Percentiles rank a stretch among this genome's conserved stretches.
These are phyloP conservation scores for Friedmanniomyces simplex DNA, from an alignment of 495 filamentous ascomycete species.

Conservation along the genomic window DNA sequence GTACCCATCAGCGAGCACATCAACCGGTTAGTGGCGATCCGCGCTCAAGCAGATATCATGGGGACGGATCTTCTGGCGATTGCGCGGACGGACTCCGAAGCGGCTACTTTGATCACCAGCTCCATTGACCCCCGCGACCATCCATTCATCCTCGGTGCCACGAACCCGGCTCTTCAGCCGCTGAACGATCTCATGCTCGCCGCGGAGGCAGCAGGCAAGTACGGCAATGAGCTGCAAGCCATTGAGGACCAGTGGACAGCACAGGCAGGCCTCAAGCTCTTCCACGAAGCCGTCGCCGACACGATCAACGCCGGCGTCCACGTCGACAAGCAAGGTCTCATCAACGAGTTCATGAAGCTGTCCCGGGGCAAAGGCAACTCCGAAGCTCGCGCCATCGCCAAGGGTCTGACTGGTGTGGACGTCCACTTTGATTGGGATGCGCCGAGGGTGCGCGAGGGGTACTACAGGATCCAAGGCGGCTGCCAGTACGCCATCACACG, in stretches of 20 bases:
- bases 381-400: slow-evolving; percentile 76
- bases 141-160: slow-evolving; percentile 79
- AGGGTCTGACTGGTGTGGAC: slow-evolving; percentile 67
- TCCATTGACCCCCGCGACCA: slow-evolving; percentile 95
- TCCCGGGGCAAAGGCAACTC: slow-evolving; percentile 75
- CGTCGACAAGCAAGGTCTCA: slow-evolving; percentile 56
- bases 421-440: slow-evolving; percentile 90
- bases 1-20: slow-evolving; percentile 97
- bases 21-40: slow-evolving; percentile 92
- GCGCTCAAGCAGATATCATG: slow-evolving; percentile 98
- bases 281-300: slow-evolving; percentile 78
- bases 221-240: slow-evolving; percentile 68
- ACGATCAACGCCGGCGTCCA: slow-evolving; percentile 57
- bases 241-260: slow-evolving; percentile 84
- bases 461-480: slow-evolving; percentile 83
- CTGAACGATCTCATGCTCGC: slow-evolving; percentile 84
- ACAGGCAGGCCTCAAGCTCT: slow-evolving; percentile 81
- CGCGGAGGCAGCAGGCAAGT: slow-evolving; percentile 75
- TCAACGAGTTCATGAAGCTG: slow-evolving; percentile 51
- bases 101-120: slow-evolving; percentile 91
- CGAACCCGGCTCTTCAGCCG: slow-evolving; percentile 73
- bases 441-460: slow-evolving; percentile 84
- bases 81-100: slow-evolving; percentile 93
- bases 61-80: slow-evolving; percentile 80
- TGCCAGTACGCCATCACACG: slow-evolving; percentile 88